A percentile compares a stretch with the other conserved stretches of the same genome.
Evolutionary conservation across 306 rosid species (phyloP).

Genomic region (Cicer cuneatum): DNA sequence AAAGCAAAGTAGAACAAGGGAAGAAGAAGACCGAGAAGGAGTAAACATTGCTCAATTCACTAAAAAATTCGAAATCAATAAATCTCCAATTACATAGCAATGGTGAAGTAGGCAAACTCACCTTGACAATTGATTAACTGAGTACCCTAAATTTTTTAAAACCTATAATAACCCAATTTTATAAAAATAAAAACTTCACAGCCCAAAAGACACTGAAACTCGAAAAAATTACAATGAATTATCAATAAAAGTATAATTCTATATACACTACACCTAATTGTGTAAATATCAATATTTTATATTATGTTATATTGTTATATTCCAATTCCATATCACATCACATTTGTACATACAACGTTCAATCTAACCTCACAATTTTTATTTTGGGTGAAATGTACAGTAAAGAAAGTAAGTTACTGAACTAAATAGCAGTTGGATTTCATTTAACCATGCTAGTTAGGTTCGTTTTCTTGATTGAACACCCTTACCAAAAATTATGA

Average conservation of each 20-base stretch:
- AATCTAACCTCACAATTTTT: conserved; percentile 16
- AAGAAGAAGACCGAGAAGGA: conserved; percentile 14
- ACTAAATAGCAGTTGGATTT: conserved; percentile 26
- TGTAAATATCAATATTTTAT: conserved; percentile 11
- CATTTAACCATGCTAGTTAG: conserved; percentile 30
- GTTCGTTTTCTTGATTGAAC: conserved; percentile 26
- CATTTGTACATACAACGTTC: conserved; percentile 10
- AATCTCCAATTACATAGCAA: conserved; percentile 27
- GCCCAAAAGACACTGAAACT: not conserved
- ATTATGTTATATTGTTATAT: conserved; percentile 13
- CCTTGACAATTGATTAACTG: conserved; percentile 10
- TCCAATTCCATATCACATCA: conserved; percentile 18
- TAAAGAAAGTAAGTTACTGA: conserved; percentile 25
- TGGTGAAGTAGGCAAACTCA: conserved; percentile 19
- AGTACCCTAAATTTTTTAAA: conserved; percentile 24
- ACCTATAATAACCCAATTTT: conserved; percentile 1
- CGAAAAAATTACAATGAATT: conserved; percentile 3
- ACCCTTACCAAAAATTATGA: conserved; percentile 36
- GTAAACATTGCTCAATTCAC: conserved; percentile 27
- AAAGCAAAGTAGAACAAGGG: conserved; percentile 20
- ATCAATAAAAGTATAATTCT: not conserved
- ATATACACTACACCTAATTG: not conserved
- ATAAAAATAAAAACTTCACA: not conserved
- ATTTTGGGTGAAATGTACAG: not conserved
- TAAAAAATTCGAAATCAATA: conserved; percentile 31